Evolutionary conservation across 257 asterid genomes (phyloP).

Genomic region (Jaltomata sinuosa): DNA sequence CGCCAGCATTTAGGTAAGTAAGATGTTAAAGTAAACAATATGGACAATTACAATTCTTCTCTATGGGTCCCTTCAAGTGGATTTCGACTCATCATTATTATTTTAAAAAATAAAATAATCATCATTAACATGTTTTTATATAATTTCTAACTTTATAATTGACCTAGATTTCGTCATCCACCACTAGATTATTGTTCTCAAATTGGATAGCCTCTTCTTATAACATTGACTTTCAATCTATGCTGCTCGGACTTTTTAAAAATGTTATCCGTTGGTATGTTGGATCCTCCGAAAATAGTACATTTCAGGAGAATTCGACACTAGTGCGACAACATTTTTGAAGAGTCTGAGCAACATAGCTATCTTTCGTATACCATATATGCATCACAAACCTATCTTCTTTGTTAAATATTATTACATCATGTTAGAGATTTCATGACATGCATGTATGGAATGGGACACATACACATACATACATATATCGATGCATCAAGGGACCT

Average conservation of each 20-base stretch:
- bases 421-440: background rate
- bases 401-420: background rate
- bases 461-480: background rate
- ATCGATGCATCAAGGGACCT: background rate
- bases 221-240: slow-evolving; percentile 17
- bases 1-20: slow-evolving; percentile 27
- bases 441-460: slow-evolving; percentile 7
- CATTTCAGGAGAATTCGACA: rapidly evolving
- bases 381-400: slow-evolving; percentile 5
- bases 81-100: slow-evolving; percentile 44
- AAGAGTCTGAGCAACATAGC: background rate
- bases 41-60: slow-evolving; percentile 21
- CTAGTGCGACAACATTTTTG: background rate
- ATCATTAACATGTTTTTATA: slow-evolving; percentile 16
- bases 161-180: slow-evolving; percentile 48
- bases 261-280: background rate
- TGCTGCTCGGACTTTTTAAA: background rate
- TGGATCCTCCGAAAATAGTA: rapidly evolving
- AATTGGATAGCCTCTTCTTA: slow-evolving; percentile 10
- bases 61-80: slow-evolving; percentile 54
- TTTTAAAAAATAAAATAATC: slow-evolving; percentile 4
- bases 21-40: slow-evolving; percentile 16
- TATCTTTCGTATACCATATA: slow-evolving; percentile 17
- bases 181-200: slow-evolving; percentile 12
- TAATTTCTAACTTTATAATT: slow-evolving; percentile 22